Evolutionary conservation across 176 grass and related monocot genomes (phyloP).

Genomic region (Neostapfia colusana): DNA sequence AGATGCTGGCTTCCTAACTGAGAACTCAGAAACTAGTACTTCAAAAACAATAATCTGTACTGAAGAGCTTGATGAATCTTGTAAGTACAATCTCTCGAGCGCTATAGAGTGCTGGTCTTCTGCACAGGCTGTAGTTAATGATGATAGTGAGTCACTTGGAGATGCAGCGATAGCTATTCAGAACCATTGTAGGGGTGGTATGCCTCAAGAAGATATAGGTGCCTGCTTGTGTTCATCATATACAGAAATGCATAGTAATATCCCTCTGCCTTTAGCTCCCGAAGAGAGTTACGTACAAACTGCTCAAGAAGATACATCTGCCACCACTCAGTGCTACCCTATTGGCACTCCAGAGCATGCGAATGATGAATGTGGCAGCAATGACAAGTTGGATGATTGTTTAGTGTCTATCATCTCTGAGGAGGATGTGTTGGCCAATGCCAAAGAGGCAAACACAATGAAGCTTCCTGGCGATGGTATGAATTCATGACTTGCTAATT

Average conservation of each 20-base stretch:
- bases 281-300: slow-evolving; percentile 36
- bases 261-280: slow-evolving; percentile 9
- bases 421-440: slow-evolving; percentile 51
- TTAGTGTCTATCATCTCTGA: slow-evolving; percentile 47
- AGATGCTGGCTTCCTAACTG: slow-evolving; percentile 41
- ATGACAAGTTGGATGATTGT: slow-evolving; percentile 51
- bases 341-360: slow-evolving; percentile 37
- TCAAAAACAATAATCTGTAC: slow-evolving; percentile 26
- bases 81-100: slow-evolving; percentile 36
- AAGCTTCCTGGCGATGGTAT: slow-evolving; percentile 59
- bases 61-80: slow-evolving; percentile 39
- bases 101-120: slow-evolving; percentile 38
- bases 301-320: slow-evolving; percentile 45
- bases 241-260: slow-evolving; percentile 27
- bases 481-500: slow-evolving; percentile 20
- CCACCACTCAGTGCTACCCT: slow-evolving; percentile 29
- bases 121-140: slow-evolving; percentile 37
- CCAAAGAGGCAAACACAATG: slow-evolving; percentile 37
- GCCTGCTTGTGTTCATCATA: slow-evolving; percentile 37
- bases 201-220: slow-evolving; percentile 31
- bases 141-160: slow-evolving; percentile 30
- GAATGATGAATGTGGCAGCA: slow-evolving; percentile 26
- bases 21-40: slow-evolving; percentile 43
- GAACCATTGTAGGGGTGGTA: slow-evolving; percentile 21
- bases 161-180: slow-evolving; percentile 32